A percentile compares a stretch with the other conserved stretches of the same genome.
Conservation (phyloP, 1,139 yeast genomes). For the Hanseniaspora gamundiae region DNA sequence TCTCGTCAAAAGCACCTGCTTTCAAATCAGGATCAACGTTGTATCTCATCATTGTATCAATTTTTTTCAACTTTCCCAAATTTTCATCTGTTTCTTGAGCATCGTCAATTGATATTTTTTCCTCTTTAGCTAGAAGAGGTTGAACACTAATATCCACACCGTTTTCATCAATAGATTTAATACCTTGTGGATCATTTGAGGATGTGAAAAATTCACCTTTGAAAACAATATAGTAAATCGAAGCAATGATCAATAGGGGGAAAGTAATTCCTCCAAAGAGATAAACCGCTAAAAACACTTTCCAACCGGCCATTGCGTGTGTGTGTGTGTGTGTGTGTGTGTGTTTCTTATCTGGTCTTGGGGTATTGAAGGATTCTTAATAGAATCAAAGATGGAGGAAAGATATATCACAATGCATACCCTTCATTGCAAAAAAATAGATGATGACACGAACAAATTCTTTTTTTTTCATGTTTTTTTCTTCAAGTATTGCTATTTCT, state of each 20-base stretch:
- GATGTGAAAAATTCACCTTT: slow-evolving; percentile 9
- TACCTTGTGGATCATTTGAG: no score
- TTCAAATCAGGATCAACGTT: slow-evolving; percentile 32
- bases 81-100: slow-evolving; percentile 7
- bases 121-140: no score
- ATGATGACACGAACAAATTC: no score
- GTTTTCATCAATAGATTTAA: background rate
- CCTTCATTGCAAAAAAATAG: no score
- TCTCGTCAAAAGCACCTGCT: slow-evolving; percentile 54
- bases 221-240: slow-evolving; percentile 14
- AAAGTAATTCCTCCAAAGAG: slow-evolving; percentile 73
- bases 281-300: slow-evolving; percentile 26
- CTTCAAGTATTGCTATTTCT: no score
- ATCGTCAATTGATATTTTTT: no score
- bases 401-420: no score
- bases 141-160: no score
- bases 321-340: background rate
- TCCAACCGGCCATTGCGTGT: background rate
- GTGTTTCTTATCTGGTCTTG: background rate
- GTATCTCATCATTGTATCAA: slow-evolving; percentile 4
- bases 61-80: slow-evolving; percentile 11
- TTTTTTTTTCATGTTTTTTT: no score
- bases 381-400: no score
- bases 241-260: slow-evolving; percentile 40
- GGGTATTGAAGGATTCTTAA: no score